Evolutionary conservation across 257 asterid genomes (phyloP).

Genomic region (Forsythia suspensa): DNA sequence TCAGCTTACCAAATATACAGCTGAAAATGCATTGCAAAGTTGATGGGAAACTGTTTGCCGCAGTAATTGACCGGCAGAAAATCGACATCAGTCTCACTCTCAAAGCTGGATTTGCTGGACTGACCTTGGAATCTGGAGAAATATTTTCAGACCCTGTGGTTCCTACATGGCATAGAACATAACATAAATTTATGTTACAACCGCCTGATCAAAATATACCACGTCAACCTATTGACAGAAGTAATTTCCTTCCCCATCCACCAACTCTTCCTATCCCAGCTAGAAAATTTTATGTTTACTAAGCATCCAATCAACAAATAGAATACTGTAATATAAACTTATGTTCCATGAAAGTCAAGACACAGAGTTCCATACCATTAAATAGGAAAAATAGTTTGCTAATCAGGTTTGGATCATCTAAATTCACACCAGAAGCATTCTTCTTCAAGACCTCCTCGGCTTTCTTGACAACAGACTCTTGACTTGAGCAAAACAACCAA

Average conservation of each 20-base stretch:
- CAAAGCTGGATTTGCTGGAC: slow-evolving; percentile 66
- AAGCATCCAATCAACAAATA: slow-evolving; percentile 15
- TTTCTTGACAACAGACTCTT: slow-evolving; percentile 72
- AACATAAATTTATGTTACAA: slow-evolving; percentile 15
- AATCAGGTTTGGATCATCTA: slow-evolving; percentile 77
- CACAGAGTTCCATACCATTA: slow-evolving; percentile 55
- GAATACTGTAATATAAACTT: slow-evolving; percentile 5
- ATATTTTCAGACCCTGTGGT: slow-evolving; percentile 54
- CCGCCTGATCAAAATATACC: slow-evolving; percentile 5
- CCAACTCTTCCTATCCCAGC: background rate
- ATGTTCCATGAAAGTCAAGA: slow-evolving; percentile 14
- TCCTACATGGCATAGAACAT: slow-evolving; percentile 52
- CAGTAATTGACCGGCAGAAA: slow-evolving; percentile 87
- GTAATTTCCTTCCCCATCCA: background rate
- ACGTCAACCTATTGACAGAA: slow-evolving; percentile 22
- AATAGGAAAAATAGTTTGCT: slow-evolving; percentile 66
- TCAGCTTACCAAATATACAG: slow-evolving; percentile 77
- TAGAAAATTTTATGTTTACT: background rate
- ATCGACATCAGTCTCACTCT: slow-evolving; percentile 78
- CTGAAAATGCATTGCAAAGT: slow-evolving; percentile 95
- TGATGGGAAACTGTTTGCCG: slow-evolving; percentile 91
- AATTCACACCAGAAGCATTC: slow-evolving; percentile 72
- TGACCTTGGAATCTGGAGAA: slow-evolving; percentile 69
- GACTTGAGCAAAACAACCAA: slow-evolving; percentile 49
- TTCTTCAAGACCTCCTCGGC: slow-evolving; percentile 94